Percentiles rank a stretch among this genome's conserved stretches.
Conservation (phyloP, 2,329 filamentous ascomycete genomes). For the Nothophoma quercina region DNA sequence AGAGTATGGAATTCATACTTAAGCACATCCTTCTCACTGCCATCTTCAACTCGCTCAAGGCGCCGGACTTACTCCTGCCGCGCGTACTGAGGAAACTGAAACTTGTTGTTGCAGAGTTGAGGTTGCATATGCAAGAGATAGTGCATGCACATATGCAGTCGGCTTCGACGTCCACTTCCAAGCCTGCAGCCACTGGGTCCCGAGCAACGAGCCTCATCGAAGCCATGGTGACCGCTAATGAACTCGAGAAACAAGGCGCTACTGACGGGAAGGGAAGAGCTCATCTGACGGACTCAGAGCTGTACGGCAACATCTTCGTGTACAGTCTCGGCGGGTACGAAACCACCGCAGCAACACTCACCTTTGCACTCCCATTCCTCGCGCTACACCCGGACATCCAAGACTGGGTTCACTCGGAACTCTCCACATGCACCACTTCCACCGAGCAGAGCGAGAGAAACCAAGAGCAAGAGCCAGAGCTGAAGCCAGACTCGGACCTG, state of each 20-base stretch:
- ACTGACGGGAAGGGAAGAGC: background rate
- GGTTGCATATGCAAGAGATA: constrained; percentile 28
- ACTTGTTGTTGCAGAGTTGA: constrained; percentile 19
- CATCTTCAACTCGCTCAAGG: constrained; percentile 23
- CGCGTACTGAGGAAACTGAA: constrained; percentile 17
- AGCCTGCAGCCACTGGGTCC: background rate
- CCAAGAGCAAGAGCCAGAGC: too few species aligned
- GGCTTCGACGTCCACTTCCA: constrained; percentile 1
- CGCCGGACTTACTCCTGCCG: constrained; percentile 24
- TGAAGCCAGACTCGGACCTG: too few species aligned
- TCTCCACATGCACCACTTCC: constrained; percentile 31
- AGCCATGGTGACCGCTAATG: constrained; percentile 29
- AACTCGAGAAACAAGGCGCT: constrained; percentile 23
- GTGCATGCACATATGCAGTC: constrained; percentile 24
- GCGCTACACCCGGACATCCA: constrained; percentile 56
- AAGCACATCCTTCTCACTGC: constrained; percentile 23
- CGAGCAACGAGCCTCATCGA: constrained; percentile 31
- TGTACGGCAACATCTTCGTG: constrained; percentile 60
- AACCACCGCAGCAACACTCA: constrained; percentile 57
- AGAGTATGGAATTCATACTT: constrained; percentile 25
- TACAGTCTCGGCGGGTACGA: constrained; percentile 62
- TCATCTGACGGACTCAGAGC: constrained; percentile 46
- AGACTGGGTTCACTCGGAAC: constrained; percentile 56
- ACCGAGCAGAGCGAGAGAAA: too few species aligned
- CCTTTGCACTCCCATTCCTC: constrained; percentile 54